Evolutionary conservation across 2,329 filamentous ascomycete species (phyloP).

Genomic region (Cytospora piceicola): DNA sequence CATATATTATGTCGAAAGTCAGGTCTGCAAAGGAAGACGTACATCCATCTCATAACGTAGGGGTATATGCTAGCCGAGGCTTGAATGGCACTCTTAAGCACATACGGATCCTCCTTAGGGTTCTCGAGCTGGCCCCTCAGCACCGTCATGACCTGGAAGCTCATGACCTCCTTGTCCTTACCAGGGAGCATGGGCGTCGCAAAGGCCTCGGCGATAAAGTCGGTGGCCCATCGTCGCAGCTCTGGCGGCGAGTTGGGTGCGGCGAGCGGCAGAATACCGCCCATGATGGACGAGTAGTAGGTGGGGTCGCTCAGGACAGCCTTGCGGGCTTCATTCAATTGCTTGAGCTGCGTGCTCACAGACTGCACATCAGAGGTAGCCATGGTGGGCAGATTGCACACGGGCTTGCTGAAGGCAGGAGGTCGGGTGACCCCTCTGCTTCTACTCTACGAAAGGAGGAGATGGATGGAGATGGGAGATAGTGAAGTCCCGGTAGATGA

Average conservation of each 20-base stretch:
- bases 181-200: slow-evolving; percentile 81
- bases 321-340: slow-evolving; percentile 88
- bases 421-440: slow-evolving; percentile 21
- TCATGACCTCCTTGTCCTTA: slow-evolving; percentile 79
- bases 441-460: slow-evolving; percentile 28
- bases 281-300: slow-evolving; percentile 90
- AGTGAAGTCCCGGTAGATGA: slow-evolving; percentile 2
- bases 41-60: slow-evolving; percentile 91
- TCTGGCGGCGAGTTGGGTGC: slow-evolving; percentile 74
- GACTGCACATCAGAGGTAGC: slow-evolving; percentile 54
- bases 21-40: slow-evolving; percentile 52
- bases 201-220: slow-evolving; percentile 95
- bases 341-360: slow-evolving; percentile 77
- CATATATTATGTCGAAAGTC: slow-evolving; percentile 4
- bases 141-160: slow-evolving; percentile 76
- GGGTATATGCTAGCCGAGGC: slow-evolving; percentile 92
- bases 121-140: slow-evolving; percentile 72
- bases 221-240: slow-evolving; percentile 91
- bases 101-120: slow-evolving; percentile 74
- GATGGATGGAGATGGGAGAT: slow-evolving; percentile 2
- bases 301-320: slow-evolving; percentile 84
- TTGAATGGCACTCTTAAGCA: slow-evolving; percentile 86
- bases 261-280: slow-evolving; percentile 91
- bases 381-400: slow-evolving; percentile 47
- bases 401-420: slow-evolving; percentile 13